Conservation (phyloP, 2,329 filamentous ascomycete genomes). For the Aspergillus persii region DNA sequence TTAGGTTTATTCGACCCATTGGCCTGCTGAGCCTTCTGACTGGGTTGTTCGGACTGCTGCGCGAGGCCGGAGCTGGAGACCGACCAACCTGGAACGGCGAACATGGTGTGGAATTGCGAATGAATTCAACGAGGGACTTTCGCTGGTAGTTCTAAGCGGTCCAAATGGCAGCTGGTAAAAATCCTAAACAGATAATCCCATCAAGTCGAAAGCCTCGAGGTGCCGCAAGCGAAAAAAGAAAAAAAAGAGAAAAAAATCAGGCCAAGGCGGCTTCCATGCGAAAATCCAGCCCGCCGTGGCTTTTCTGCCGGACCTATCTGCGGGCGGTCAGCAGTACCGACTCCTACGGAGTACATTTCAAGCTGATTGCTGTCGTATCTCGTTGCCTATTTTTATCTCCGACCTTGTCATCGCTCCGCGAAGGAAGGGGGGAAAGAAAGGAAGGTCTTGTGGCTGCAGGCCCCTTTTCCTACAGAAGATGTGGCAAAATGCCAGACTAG, state of each 20-base stretch:
- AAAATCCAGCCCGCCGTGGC: background rate
- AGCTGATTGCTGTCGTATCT: background rate
- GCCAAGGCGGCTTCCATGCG: background rate
- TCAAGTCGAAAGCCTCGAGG: background rate
- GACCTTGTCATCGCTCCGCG: background rate
- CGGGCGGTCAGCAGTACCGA: background rate
- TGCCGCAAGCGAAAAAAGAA: background rate
- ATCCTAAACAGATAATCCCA: background rate
- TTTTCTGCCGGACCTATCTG: background rate
- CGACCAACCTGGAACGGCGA: conserved; percentile 91
- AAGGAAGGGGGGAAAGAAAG: background rate
- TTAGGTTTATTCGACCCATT: conserved; percentile 25
- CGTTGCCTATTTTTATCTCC: background rate
- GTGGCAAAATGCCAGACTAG: background rate
- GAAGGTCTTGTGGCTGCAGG: background rate
- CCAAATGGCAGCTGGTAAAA: background rate
- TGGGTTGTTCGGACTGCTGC: conserved; percentile 61
- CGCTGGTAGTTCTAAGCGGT: background rate
- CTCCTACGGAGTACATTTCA: background rate
- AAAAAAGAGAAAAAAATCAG: background rate
- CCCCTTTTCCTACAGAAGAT: background rate
- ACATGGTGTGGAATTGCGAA: conserved; percentile 56
- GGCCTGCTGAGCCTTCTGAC: conserved; percentile 47
- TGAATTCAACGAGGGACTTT: background rate
- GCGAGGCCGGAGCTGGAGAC: conserved; percentile 71